Evolutionary conservation across 257 asterid species (phyloP).

Genomic region (Ballota nigra): DNA sequence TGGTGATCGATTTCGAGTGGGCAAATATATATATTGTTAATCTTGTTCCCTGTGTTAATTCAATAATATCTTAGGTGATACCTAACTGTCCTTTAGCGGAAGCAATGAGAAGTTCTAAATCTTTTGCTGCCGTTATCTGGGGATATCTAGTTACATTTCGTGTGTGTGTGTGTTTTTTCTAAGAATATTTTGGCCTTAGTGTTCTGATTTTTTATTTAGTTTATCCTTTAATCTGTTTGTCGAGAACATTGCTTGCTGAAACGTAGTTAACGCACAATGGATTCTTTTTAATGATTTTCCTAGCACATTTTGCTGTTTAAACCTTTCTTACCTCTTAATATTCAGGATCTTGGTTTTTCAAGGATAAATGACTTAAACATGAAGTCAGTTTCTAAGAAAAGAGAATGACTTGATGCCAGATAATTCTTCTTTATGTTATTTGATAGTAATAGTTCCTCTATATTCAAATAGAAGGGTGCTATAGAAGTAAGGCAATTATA

Average conservation of each 20-base stretch:
- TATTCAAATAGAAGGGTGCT: too few relatives aligned
- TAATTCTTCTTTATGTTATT: neutral
- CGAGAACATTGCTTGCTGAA: neutral
- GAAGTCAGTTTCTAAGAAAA: neutral
- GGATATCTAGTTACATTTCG: neutral
- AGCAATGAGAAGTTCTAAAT: neutral
- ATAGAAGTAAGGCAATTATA: neutral
- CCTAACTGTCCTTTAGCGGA: neutral
- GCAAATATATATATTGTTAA: neutral
- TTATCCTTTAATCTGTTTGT: neutral
- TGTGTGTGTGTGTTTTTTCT: neutral
- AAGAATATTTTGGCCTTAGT: neutral
- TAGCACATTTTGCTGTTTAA: neutral
- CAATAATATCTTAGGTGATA: neutral
- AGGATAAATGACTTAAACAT: neutral
- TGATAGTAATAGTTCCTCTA: too few relatives aligned
- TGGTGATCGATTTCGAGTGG: neutral
- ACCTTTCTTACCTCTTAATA: too few relatives aligned
- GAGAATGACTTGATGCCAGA: neutral
- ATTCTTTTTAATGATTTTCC: neutral
- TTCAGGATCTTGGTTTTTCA: too few relatives aligned
- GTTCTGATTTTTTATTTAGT: neutral
- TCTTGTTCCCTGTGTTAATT: neutral
- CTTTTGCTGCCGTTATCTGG: constrained; percentile 5
- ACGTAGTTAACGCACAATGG: neutral